Conservation (phyloP, 805 yeast species). For the Saccharomycopsis vini region DNA sequence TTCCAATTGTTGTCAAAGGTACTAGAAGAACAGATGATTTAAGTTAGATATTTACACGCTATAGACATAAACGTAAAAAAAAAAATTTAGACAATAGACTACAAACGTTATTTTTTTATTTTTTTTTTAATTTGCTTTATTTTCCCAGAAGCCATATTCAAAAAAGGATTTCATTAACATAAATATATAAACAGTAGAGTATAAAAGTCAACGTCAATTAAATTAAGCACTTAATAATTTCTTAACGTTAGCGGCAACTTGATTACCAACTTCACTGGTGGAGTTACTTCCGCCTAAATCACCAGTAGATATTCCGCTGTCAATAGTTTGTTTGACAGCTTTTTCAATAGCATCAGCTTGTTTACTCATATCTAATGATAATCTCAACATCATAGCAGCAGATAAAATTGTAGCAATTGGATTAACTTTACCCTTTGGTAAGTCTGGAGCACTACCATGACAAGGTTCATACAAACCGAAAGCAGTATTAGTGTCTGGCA, state of each 20-base stretch:
- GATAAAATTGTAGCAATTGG: conserved; percentile 94
- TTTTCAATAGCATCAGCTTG: conserved; percentile 85
- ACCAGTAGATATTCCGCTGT: conserved; percentile 79
- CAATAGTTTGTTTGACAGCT: conserved; percentile 80
- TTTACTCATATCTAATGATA: conserved; percentile 71
- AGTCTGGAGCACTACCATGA: conserved; percentile 97
- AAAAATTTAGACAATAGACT: too few species aligned
- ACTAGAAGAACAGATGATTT: conserved; percentile 18
- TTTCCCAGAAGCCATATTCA: background rate
- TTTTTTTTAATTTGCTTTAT: background rate
- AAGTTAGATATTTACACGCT: too few species aligned
- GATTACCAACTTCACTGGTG: conserved; percentile 91
- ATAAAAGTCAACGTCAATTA: too few species aligned
- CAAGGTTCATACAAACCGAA: conserved; percentile 98
- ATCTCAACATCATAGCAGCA: conserved; percentile 94
- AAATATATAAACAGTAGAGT: too few species aligned
- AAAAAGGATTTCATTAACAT: too few species aligned
- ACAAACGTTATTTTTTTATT: background rate
- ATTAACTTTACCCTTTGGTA: conserved; percentile 78
- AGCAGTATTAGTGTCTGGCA: conserved; percentile 90
- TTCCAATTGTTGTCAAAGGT: conserved; percentile 43
- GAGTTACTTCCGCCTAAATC: conserved; percentile 81
- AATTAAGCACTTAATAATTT: too few species aligned
- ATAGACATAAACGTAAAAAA: too few species aligned
- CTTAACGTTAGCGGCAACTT: conserved; percentile 67